These are phyloP conservation scores for Calonectria multiphialidica DNA, from an alignment of 2,329 filamentous ascomycete genomes.

Conservation along the genomic window DNA sequence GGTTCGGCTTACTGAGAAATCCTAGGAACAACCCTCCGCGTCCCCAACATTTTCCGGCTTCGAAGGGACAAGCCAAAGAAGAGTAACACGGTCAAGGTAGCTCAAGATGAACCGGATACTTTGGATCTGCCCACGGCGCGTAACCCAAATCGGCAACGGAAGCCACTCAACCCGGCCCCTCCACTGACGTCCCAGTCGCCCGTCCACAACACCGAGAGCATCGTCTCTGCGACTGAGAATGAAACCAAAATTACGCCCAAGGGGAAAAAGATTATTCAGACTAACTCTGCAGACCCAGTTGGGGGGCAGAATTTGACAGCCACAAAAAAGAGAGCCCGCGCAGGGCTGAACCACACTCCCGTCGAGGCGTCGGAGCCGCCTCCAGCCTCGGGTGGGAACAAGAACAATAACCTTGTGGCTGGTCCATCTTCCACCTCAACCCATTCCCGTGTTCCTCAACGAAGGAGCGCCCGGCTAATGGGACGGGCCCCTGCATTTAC, in stretches of 20 bases:
- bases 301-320: neutral
- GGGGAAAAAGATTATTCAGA: neutral
- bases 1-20: neutral
- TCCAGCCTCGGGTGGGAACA: constrained; percentile 1
- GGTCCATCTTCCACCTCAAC: constrained; percentile 13
- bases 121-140: constrained; percentile 8
- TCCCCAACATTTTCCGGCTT: constrained; percentile 29
- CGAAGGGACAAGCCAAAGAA: constrained; percentile 15
- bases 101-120: neutral
- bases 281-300: neutral
- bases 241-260: neutral
- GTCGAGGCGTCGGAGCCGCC: constrained; percentile 5
- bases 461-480: constrained; percentile 31
- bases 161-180: constrained; percentile 21
- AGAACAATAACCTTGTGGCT: constrained; percentile 22
- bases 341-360: neutral
- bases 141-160: constrained; percentile 15
- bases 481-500: constrained; percentile 4
- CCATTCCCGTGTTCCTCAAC: constrained; percentile 17
- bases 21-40: constrained; percentile 11
- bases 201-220: neutral
- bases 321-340: constrained; percentile 5
- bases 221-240: neutral
- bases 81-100: neutral
- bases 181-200: constrained; percentile 8